Conservation (phyloP, 768 basidiomycete genomes). For the Lactifluus piperatus region DNA sequence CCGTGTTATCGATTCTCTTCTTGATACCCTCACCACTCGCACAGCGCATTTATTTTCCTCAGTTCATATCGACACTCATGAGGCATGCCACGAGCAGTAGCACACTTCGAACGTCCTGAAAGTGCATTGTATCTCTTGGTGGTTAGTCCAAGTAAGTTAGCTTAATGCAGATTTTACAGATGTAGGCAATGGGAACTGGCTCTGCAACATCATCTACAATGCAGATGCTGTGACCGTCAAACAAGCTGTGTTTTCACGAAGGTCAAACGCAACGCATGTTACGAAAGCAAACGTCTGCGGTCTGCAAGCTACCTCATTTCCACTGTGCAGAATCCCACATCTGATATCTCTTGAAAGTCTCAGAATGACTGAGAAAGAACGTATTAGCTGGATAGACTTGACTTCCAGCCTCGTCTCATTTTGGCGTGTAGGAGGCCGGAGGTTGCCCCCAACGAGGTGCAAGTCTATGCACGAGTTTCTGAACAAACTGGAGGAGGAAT, state of each 20-base stretch:
- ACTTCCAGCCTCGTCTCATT: constrained; percentile 13
- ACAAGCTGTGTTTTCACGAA: constrained; percentile 30
- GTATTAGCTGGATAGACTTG: constrained; percentile 14
- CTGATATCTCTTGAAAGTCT: background rate
- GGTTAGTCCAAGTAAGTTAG: background rate
- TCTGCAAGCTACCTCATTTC: constrained; percentile 13
- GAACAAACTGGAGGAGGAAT: constrained; percentile 14
- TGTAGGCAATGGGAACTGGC: constrained; percentile 24
- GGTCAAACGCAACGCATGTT: constrained; percentile 21
- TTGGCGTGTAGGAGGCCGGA: constrained; percentile 16
- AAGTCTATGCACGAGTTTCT: constrained; percentile 18
- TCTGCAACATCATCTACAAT: constrained; percentile 29
- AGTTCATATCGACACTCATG: constrained; percentile 1
- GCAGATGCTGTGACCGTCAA: constrained; percentile 23
- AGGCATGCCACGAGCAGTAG: constrained; percentile 12
- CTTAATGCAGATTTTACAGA: constrained; percentile 22
- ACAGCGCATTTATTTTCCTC: background rate
- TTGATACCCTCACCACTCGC: constrained; percentile 1
- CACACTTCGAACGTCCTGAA: constrained; percentile 4
- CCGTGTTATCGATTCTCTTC: constrained; percentile 6
- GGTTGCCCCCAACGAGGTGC: constrained; percentile 17
- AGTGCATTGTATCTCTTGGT: background rate
- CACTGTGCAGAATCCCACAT: background rate
- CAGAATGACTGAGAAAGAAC: constrained; percentile 11
- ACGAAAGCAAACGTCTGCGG: constrained; percentile 13